These are phyloP conservation scores for Metroxylon sagu DNA, from an alignment of 176 grass and related monocot genomes.

Conservation along the genomic window DNA sequence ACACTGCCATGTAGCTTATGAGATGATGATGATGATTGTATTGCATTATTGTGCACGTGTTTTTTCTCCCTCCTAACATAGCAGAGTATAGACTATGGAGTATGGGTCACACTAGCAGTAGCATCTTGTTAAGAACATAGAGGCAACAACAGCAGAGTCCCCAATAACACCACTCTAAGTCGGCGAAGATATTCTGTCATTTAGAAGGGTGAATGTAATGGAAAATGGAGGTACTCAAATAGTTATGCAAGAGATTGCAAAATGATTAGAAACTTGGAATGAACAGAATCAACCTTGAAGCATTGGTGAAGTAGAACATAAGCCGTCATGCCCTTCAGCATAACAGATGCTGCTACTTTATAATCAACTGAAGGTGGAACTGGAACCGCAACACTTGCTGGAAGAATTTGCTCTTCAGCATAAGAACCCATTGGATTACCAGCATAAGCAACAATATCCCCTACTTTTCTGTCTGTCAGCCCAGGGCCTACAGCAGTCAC, in stretches of 20 bases:
- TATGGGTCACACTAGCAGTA: too few species aligned
- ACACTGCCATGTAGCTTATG: too few species aligned
- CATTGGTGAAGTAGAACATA: conserved; percentile 57
- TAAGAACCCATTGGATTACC: conserved; percentile 77
- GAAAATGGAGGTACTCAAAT: too few species aligned
- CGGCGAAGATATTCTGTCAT: too few species aligned
- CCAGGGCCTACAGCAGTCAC: conserved; percentile 76
- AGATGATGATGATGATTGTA: too few species aligned
- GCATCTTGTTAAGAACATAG: too few species aligned
- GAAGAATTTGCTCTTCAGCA: conserved; percentile 71
- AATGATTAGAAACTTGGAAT: background rate
- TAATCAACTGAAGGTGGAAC: conserved; percentile 51
- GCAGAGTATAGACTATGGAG: too few species aligned
- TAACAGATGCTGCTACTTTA: conserved; percentile 48
- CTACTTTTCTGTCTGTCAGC: conserved; percentile 62
- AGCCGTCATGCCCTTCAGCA: conserved; percentile 85
- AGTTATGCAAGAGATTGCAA: background rate
- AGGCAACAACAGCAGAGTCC: too few species aligned
- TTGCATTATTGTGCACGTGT: too few species aligned
- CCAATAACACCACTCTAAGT: too few species aligned
- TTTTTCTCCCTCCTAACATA: too few species aligned
- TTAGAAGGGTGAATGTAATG: too few species aligned
- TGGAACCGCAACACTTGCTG: conserved; percentile 48
- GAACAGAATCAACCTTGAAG: conserved; percentile 31
- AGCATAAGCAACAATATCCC: conserved; percentile 71